A percentile compares a stretch with the other conserved stretches of the same genome.
Conservation (phyloP, 2,329 filamentous ascomycete genomes). For the Lecanosticta acicola region DNA sequence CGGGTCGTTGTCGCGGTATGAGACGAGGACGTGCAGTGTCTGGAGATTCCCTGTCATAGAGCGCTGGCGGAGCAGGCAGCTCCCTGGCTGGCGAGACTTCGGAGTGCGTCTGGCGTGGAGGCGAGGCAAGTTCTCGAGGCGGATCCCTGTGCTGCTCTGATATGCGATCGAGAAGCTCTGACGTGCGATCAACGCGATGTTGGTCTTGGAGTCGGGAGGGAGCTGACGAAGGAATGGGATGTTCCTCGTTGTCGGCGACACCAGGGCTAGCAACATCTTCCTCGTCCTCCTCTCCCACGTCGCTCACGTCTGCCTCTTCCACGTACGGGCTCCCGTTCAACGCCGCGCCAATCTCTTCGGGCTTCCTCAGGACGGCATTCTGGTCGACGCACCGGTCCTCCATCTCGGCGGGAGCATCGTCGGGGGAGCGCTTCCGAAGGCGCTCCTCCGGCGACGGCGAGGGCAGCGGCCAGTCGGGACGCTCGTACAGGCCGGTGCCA, state of each 20-base stretch:
- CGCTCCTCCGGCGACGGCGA: constrained; percentile 5
- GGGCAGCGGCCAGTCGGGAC: constrained; percentile 27
- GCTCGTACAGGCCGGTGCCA: constrained; percentile 26
- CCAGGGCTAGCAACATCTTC: constrained; percentile 2
- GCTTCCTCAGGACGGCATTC: constrained; percentile 19
- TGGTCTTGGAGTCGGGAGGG: constrained; percentile 1
- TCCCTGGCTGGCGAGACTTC: constrained; percentile 20
- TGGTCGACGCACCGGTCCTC: constrained; percentile 15
- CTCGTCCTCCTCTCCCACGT: constrained; percentile 21
- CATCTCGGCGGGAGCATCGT: constrained; percentile 12
- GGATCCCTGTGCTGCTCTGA: constrained; percentile 3
- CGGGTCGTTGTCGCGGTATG: constrained; percentile 5
- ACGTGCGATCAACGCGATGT: neutral
- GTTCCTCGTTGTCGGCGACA: neutral
- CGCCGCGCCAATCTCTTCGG: constrained; percentile 18
- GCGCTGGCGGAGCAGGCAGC: constrained; percentile 2
- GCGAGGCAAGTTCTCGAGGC: constrained; percentile 3
- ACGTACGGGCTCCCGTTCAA: constrained; percentile 15
- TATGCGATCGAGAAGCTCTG: neutral
- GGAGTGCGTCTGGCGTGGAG: constrained; percentile 8
- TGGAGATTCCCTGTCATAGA: constrained; percentile 3
- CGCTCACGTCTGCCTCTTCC: constrained; percentile 21
- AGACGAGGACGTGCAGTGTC: neutral
- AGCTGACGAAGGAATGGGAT: neutral
- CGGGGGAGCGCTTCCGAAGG: constrained; percentile 4